These are phyloP conservation scores for Nidula microcarpa DNA, from an alignment of 768 basidiomycete genomes.

Conservation along the genomic window DNA sequence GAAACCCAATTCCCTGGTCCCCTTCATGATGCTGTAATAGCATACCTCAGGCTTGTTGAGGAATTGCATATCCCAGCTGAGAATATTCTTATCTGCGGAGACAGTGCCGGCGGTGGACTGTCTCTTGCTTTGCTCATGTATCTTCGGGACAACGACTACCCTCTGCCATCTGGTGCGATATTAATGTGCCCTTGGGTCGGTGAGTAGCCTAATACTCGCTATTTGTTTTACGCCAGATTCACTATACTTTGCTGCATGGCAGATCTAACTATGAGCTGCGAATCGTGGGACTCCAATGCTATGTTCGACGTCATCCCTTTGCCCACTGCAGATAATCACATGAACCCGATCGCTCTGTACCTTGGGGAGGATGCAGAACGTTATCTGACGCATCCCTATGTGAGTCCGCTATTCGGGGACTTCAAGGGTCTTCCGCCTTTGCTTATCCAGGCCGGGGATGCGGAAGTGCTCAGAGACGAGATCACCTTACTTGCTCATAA, in stretches of 20 bases:
- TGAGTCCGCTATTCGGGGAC: constrained; percentile 91
- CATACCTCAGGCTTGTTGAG: constrained; percentile 82
- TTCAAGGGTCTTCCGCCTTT: constrained; percentile 84
- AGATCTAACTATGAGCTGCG: constrained; percentile 96
- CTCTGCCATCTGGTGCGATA: constrained; percentile 81
- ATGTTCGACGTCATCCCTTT: constrained; percentile 79
- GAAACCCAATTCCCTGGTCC: constrained; percentile 94
- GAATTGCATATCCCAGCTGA: constrained; percentile 89
- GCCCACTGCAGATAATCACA: constrained; percentile 73
- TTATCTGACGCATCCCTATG: constrained; percentile 95
- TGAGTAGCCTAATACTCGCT: constrained; percentile 34
- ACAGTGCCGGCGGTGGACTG: constrained; percentile 92
- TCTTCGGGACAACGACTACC: constrained; percentile 86
- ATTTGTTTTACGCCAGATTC: neutral
- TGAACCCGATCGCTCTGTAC: constrained; percentile 93
- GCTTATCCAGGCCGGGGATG: constrained; percentile 89
- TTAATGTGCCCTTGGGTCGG: constrained; percentile 96
- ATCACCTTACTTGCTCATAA: constrained; percentile 91
- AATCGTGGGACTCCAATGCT: constrained; percentile 96
- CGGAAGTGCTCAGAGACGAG: constrained; percentile 94
- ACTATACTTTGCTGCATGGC: constrained; percentile 2
- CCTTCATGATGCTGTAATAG: constrained; percentile 77
- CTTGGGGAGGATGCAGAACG: constrained; percentile 77
- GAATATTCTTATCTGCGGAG: constrained; percentile 86
- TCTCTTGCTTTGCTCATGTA: constrained; percentile 87